phyloP scores from a whole-genome alignment of 495 filamentous ascomycete species.

The Penicillium ucsense region DNA sequence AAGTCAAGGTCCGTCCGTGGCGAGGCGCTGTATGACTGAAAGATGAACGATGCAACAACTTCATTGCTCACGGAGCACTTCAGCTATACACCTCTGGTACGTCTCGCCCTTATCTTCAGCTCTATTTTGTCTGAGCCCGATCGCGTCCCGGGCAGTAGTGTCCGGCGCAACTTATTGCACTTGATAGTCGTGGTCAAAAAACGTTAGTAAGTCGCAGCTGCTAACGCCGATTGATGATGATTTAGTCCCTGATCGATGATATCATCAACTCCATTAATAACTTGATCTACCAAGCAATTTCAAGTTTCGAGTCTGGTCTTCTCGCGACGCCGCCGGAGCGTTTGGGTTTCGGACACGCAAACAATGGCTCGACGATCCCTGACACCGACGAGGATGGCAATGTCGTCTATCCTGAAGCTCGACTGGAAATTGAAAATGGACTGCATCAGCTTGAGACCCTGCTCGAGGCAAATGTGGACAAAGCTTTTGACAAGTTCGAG shows the following conservation, averaged over 20 bases:
- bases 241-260: conserved; percentile 84
- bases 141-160: no score
- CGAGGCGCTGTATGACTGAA: no score
- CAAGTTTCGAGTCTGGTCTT: conserved; percentile 72
- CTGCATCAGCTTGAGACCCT: conserved; percentile 89
- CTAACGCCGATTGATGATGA: not conserved
- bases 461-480: conserved; percentile 71
- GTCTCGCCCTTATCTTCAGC: conserved; percentile 12
- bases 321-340: conserved; percentile 56
- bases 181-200: no score
- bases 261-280: conserved; percentile 95
- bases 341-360: conserved; percentile 59
- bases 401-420: conserved; percentile 47
- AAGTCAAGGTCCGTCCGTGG: not conserved
- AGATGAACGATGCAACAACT: conserved; percentile 42
- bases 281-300: conserved; percentile 74
- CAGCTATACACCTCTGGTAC: conserved; percentile 83
- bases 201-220: no score
- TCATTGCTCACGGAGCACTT: conserved; percentile 93
- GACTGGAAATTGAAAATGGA: conserved; percentile 78
- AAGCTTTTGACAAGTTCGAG: conserved; percentile 71
- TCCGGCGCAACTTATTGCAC: no score
- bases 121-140: not conserved
- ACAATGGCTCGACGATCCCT: conserved; percentile 36
- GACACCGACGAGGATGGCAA: conserved; percentile 46